Evolutionary conservation across 306 rosid genomes (phyloP), one percentile per base, ranked within the genome.

Genomic region (Gleditsia sinensis): DNA sequence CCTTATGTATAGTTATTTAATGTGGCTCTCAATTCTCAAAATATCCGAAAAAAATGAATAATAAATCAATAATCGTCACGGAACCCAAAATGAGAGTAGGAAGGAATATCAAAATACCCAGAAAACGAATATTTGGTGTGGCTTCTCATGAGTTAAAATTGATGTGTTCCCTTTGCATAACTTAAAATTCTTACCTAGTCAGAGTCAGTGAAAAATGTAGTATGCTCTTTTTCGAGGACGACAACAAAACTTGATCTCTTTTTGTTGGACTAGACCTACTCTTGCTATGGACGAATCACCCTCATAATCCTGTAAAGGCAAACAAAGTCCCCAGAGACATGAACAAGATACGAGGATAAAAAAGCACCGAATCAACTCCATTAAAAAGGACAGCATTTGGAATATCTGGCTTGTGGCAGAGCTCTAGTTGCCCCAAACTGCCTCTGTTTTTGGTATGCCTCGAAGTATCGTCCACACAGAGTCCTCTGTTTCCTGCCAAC

Each of bases 401-500:
- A 50, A 75, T 76, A 2, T 65, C 72, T 5, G 46, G 69, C 43
- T 81, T 77, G 13, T 53, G 69, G 76, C 88, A 81, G 49, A 63
- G 36, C 78, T 74, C 83, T 78, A 89, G 9, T 33, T 72, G 45
- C 34, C 62, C 75, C 57, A 78, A 60, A 40, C 36, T 57, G 70
- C 78, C 57, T 32, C 71, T 60, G 32, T 49, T 78, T 30, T 57
- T 67, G 0, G 33, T 32, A 28, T 55, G 51, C 42, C 71, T 50
- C 33, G 65, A 62, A 17, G 57, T 71, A 36, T 75, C 76, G 28
- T 82, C 89, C 37, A 74, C 76, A 54, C 94, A 89, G 1, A 89
- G 89, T 12, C 73, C 51, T 19, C 76, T 81, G 81, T 89, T 89
- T 30, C 91, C 94, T 37, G 19, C 75, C 32, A 89, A 45, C 75